Conservation (phyloP, 768 basidiomycete species). For the Termitomyces bulborhizus region DNA sequence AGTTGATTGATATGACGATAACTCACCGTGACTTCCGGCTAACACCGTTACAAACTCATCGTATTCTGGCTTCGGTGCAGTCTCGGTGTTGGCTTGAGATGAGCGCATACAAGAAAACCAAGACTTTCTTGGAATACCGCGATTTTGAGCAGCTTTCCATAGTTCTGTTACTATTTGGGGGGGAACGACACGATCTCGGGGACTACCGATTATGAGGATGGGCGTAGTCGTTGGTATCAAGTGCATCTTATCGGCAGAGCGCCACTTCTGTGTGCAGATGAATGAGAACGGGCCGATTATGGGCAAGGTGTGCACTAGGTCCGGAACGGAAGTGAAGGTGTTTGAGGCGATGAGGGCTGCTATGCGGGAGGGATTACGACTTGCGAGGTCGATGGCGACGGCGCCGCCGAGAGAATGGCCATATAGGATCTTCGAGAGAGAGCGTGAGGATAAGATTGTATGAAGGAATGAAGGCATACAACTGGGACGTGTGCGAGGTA, state of each 20-base stretch:
- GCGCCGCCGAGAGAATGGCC: slow-evolving; percentile 85
- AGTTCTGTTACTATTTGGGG: slow-evolving; percentile 55
- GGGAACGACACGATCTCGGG: slow-evolving; percentile 55
- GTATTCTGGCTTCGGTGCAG: slow-evolving; percentile 17
- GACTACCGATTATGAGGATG: slow-evolving; percentile 70
- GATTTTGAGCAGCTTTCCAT: slow-evolving; percentile 42
- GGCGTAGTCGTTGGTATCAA: slow-evolving; percentile 51
- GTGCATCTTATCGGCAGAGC: slow-evolving; percentile 54
- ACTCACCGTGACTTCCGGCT: slow-evolving; percentile 32
- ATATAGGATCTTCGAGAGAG: slow-evolving; percentile 47
- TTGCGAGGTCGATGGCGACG: slow-evolving; percentile 78
- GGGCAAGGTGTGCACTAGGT: slow-evolving; percentile 64
- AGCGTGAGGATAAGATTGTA: not conserved
- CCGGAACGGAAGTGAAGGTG: slow-evolving; percentile 78
- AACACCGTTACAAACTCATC: slow-evolving; percentile 28
- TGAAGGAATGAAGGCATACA: slow-evolving; percentile 24
- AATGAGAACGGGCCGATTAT: slow-evolving; percentile 59
- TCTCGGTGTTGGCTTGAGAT: slow-evolving; percentile 13
- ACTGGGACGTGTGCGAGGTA: slow-evolving; percentile 53
- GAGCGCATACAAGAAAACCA: slow-evolving; percentile 6
- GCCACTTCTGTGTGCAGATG: slow-evolving; percentile 78
- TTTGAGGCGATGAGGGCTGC: slow-evolving; percentile 78
- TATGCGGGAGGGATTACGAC: slow-evolving; percentile 62
- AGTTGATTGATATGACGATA: not conserved
- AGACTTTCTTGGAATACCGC: slow-evolving; percentile 19